Conservation (phyloP, 805 yeast genomes). For the Lipomyces kockii region DNA sequence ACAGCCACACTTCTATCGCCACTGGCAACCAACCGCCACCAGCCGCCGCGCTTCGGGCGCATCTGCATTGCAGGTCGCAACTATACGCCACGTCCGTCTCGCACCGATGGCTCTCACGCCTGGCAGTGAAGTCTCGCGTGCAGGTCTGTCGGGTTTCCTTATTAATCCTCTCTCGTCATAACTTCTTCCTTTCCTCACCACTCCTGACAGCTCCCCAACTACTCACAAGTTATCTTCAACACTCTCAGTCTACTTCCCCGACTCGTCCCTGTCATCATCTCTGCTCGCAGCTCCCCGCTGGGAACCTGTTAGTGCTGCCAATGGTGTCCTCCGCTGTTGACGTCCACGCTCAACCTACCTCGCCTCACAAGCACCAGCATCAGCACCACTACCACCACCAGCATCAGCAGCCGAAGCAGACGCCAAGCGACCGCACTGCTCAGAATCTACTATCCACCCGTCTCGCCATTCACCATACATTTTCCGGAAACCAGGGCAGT, state of each 20-base stretch:
- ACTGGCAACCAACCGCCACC: neutral
- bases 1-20: neutral
- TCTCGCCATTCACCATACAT: neutral
- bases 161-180: neutral
- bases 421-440: neutral
- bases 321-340: constrained; percentile 1
- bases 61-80: neutral
- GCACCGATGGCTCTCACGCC: neutral
- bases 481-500: neutral
- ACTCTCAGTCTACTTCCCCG: neutral
- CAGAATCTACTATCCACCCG: neutral
- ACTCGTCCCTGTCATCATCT: neutral
- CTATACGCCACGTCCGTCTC: neutral
- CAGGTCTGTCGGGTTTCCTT: neutral
- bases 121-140: neutral
- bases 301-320: neutral
- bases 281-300: neutral
- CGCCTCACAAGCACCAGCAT: neutral
- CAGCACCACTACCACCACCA: no score
- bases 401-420: neutral
- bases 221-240: neutral
- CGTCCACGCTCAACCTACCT: neutral
- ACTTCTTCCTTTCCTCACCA: neutral
- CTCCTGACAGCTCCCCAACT: neutral
- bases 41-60: neutral